Conservation (phyloP, 139 green algal genomes). For the Asterochloris sp. region DNA sequence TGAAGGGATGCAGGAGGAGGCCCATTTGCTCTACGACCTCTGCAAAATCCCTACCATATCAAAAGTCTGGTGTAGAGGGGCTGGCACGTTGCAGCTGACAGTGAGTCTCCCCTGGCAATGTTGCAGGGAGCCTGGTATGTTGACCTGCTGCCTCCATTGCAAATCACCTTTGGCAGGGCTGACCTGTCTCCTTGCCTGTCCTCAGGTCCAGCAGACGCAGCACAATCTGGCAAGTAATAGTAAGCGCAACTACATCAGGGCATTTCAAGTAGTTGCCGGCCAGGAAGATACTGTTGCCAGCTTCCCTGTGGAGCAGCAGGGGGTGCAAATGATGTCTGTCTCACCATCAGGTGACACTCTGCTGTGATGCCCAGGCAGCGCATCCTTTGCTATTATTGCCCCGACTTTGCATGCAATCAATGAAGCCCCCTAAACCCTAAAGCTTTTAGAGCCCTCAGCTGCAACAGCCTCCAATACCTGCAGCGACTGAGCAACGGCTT, state of each 20-base stretch:
- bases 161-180: neutral
- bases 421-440: neutral
- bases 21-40: conserved; percentile 38
- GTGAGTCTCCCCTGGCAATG: neutral
- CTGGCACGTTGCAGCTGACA: neutral
- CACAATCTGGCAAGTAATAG: conserved; percentile 74
- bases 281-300: neutral
- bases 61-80: conserved; percentile 35
- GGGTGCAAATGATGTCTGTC: conserved; percentile 33
- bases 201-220: conserved; percentile 51
- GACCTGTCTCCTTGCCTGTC: neutral
- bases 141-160: neutral
- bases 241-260: conserved; percentile 53
- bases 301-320: conserved; percentile 49
- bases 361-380: neutral
- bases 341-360: conserved; percentile 59
- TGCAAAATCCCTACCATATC: conserved; percentile 35
- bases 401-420: neutral
- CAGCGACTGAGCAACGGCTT: neutral
- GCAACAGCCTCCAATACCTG: neutral
- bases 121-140: neutral
- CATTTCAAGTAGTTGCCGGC: conserved; percentile 7
- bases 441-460: too few relatives aligned
- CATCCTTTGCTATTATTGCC: neutral
- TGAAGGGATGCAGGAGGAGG: conserved; percentile 44